A percentile compares a stretch with the other conserved stretches of the same genome.
phyloP scores from a whole-genome alignment of 139 green algal genomes.

The Auxenochlorella pyrenoidosa region DNA sequence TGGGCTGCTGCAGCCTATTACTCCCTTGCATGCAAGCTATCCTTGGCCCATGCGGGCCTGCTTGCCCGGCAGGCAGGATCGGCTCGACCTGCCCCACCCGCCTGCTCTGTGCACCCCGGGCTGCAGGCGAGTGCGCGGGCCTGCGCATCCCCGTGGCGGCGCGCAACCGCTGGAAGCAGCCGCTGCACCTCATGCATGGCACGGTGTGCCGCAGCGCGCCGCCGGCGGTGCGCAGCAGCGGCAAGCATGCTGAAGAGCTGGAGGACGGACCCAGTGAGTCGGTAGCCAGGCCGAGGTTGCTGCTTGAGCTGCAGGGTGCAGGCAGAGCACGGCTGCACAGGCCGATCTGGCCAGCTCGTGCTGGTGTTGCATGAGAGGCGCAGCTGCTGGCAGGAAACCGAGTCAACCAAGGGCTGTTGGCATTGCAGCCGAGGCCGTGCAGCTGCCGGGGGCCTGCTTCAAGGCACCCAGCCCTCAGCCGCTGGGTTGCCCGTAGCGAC shows the following conservation, averaged over 20 bases:
- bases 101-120: background rate
- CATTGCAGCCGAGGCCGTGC: background rate
- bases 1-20: no score
- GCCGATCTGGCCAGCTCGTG: background rate
- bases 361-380: background rate
- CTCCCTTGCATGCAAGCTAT: no score
- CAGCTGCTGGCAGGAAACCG: background rate
- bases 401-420: no score
- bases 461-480: no score
- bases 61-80: no score
- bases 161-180: slow-evolving; percentile 40
- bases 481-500: no score
- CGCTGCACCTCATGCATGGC: slow-evolving; percentile 49
- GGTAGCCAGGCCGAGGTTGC: no score
- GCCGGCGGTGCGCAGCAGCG: slow-evolving; percentile 26
- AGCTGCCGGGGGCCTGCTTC: background rate
- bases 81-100: background rate
- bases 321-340: no score
- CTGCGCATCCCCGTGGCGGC: slow-evolving; percentile 57
- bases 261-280: slow-evolving; percentile 18
- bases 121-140: slow-evolving; percentile 59
- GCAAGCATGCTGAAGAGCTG: slow-evolving; percentile 44
- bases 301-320: no score
- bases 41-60: no score
- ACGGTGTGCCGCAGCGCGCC: slow-evolving; percentile 29